Evolutionary conservation across 1,284 basidiomycete species (phyloP).

Genomic region (Ustilago loliicola): DNA sequence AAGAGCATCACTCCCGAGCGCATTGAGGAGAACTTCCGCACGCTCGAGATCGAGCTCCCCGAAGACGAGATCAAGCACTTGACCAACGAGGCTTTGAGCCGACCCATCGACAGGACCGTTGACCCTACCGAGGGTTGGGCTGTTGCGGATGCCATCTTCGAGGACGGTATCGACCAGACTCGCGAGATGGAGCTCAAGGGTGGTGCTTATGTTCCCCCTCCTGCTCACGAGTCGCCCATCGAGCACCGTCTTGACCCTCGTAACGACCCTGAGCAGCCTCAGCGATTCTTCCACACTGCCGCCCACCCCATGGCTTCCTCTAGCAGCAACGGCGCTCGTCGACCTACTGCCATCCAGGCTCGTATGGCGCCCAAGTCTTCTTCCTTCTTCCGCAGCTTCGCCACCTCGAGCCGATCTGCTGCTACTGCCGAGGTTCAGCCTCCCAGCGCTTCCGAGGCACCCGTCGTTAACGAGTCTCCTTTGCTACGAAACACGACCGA

Average conservation of each 20-base stretch:
- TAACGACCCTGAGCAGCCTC: slow-evolving; percentile 50
- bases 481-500: slow-evolving; percentile 54
- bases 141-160: slow-evolving; percentile 63
- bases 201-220: slow-evolving; percentile 48
- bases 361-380: slow-evolving; percentile 17
- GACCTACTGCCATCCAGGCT: slow-evolving; percentile 56
- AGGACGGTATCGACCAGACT: slow-evolving; percentile 62
- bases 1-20: slow-evolving; percentile 53
- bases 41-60: slow-evolving; percentile 45
- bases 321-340: slow-evolving; percentile 12
- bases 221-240: slow-evolving; percentile 52
- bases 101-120: slow-evolving; percentile 59
- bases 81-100: slow-evolving; percentile 55
- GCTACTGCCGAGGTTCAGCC: slow-evolving; percentile 42
- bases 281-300: slow-evolving; percentile 46
- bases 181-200: slow-evolving; percentile 58
- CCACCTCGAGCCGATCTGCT: slow-evolving; percentile 40
- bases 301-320: slow-evolving; percentile 45
- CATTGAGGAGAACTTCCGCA: slow-evolving; percentile 61
- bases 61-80: slow-evolving; percentile 61
- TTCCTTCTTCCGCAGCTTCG: slow-evolving; percentile 54
- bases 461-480: slow-evolving; percentile 44
- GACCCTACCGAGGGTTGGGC: slow-evolving; percentile 61
- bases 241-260: slow-evolving; percentile 63
- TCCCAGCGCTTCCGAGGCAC: slow-evolving; percentile 37